Percentiles rank a stretch among this genome's conserved stretches.
Conservation (phyloP, 176 grass and related monocot genomes). For the Oryza longistaminata region DNA sequence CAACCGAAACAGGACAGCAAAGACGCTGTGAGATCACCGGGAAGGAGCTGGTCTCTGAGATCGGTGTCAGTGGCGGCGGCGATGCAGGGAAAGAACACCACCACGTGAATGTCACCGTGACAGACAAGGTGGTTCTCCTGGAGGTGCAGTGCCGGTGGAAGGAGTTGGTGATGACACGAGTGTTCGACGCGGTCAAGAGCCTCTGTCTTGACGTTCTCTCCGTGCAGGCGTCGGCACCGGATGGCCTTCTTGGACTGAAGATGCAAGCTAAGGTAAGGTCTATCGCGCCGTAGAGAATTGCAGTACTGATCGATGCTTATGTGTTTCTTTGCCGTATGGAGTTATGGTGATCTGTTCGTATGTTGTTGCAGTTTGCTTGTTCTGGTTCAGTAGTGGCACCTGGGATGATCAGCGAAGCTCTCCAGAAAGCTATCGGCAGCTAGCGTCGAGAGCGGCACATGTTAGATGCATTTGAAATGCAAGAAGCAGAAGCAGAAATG, state of each 20-base stretch:
- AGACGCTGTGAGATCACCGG: slow-evolving; percentile 9
- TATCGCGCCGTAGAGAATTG: too few relatives aligned
- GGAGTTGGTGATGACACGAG: slow-evolving; percentile 61
- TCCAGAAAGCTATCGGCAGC: too few relatives aligned
- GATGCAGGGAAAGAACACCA: too few relatives aligned
- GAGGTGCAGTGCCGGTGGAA: slow-evolving; percentile 72
- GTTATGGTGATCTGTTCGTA: too few relatives aligned
- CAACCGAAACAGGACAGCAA: neutral
- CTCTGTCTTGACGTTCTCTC: slow-evolving; percentile 75
- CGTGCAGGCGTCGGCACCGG: slow-evolving; percentile 59
- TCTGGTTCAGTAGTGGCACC: too few relatives aligned
- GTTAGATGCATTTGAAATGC: too few relatives aligned
- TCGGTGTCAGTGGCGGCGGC: neutral
- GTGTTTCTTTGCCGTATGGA: neutral
- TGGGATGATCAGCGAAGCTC: too few relatives aligned
- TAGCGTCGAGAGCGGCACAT: too few relatives aligned
- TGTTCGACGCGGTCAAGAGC: slow-evolving; percentile 65
- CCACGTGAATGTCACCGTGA: slow-evolving; percentile 56
- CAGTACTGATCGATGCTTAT: neutral
- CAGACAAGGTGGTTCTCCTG: slow-evolving; percentile 43
- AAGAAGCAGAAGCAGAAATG: too few relatives aligned
- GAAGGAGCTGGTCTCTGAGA: slow-evolving; percentile 6
- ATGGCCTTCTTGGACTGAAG: slow-evolving; percentile 51
- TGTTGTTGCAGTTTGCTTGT: too few relatives aligned
- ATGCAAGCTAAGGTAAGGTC: slow-evolving; percentile 44